Evolutionary conservation across 495 filamentous ascomycete genomes (phyloP).

Genomic region (Articulospora tetracladia): DNA sequence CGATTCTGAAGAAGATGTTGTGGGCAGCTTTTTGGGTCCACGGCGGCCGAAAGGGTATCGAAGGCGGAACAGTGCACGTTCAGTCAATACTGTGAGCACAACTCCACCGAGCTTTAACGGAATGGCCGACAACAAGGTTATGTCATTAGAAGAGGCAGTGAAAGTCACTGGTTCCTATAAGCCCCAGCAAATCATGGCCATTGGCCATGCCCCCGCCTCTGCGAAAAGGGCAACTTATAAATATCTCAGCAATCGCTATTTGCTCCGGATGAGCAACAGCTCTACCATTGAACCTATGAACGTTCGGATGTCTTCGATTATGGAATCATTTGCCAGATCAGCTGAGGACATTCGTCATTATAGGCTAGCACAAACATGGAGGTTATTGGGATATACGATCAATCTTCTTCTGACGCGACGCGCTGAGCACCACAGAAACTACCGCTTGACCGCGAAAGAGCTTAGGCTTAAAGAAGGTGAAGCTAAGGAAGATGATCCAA

Average conservation of each 20-base stretch:
- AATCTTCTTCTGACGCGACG: constrained; percentile 55
- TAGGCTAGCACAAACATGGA: constrained; percentile 73
- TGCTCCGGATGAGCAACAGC: constrained; percentile 35
- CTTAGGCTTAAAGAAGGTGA: background rate
- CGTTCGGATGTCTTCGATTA: constrained; percentile 44
- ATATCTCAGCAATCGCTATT: constrained; percentile 59
- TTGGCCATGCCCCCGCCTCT: constrained; percentile 56
- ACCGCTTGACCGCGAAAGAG: constrained; percentile 30
- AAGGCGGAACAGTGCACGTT: constrained; percentile 35
- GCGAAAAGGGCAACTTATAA: constrained; percentile 49
- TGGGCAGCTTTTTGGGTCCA: constrained; percentile 55
- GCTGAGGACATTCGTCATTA: constrained; percentile 56
- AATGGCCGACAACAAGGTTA: constrained; percentile 40
- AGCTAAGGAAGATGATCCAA: background rate
- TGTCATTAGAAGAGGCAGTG: constrained; percentile 60
- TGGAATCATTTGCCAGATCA: constrained; percentile 59
- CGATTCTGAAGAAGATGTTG: constrained; percentile 62
- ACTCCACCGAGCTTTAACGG: constrained; percentile 56
- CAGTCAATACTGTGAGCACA: constrained; percentile 38
- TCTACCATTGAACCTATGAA: constrained; percentile 24
- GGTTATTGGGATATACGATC: constrained; percentile 60
- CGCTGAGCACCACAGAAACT: constrained; percentile 50
- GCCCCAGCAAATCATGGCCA: constrained; percentile 56
- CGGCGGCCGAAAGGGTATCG: constrained; percentile 36
- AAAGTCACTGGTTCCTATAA: constrained; percentile 49